phyloP scores from a whole-genome alignment of 768 basidiomycete species.

The Cystobasidium tubakii region DNA sequence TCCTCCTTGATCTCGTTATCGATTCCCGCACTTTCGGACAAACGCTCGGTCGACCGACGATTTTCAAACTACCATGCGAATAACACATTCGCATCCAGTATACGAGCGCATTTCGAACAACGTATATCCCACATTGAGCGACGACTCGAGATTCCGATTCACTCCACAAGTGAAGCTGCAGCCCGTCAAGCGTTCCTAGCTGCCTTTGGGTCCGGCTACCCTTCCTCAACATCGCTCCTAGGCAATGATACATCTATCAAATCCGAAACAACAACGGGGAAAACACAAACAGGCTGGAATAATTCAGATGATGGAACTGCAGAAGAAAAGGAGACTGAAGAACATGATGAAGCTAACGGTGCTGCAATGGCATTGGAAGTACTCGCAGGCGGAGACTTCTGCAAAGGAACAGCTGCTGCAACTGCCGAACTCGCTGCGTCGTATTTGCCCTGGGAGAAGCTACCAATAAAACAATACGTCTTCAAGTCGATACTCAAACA shows the following conservation, averaged over 20 bases:
- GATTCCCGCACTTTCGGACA: constrained; percentile 3
- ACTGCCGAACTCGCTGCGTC: neutral
- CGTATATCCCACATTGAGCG: constrained; percentile 19
- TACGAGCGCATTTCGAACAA: constrained; percentile 19
- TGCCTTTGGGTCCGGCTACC: neutral
- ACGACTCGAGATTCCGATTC: neutral
- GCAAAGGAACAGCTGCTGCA: neutral
- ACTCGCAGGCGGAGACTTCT: constrained; percentile 10
- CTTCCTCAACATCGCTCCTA: neutral
- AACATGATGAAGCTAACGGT: constrained; percentile 24
- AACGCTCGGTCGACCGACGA: constrained; percentile 1
- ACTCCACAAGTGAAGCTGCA: constrained; percentile 1
- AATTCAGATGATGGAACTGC: constrained; percentile 9
- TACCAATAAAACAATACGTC: constrained; percentile 7
- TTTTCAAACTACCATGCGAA: too few species aligned
- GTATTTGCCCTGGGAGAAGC: neutral
- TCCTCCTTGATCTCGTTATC: too few species aligned
- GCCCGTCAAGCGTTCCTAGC: constrained; percentile 8
- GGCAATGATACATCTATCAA: neutral
- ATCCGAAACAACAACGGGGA: neutral
- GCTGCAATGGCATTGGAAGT: constrained; percentile 32
- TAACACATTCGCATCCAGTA: neutral
- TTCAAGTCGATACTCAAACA: neutral
- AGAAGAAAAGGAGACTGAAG: neutral
- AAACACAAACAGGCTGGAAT: neutral